phyloP scores from a whole-genome alignment of 2,329 filamentous ascomycete species.

The Whalleya microplaca region DNA sequence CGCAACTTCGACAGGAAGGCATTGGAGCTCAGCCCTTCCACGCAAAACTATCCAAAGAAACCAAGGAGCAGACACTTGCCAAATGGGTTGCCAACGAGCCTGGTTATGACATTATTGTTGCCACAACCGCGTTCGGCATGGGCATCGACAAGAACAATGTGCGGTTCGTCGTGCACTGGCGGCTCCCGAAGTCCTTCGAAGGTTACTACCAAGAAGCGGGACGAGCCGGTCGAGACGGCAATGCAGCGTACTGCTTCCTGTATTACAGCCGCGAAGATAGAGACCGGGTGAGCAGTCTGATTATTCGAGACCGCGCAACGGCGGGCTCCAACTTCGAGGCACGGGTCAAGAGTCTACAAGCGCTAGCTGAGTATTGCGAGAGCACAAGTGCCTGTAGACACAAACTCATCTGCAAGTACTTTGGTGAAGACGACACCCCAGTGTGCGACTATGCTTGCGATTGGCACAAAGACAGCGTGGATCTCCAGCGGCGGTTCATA shows the following conservation, averaged over 20 bases:
- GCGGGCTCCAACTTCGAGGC: slow-evolving; percentile 49
- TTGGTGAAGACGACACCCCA: slow-evolving; percentile 65
- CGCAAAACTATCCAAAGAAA: slow-evolving; percentile 67
- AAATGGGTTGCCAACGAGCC: slow-evolving; percentile 74
- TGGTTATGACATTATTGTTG: slow-evolving; percentile 89
- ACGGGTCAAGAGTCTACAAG: slow-evolving; percentile 65
- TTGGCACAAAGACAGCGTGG: slow-evolving; percentile 70
- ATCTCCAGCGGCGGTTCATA: slow-evolving; percentile 60
- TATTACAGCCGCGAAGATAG: slow-evolving; percentile 91
- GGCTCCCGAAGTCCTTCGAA: slow-evolving; percentile 90
- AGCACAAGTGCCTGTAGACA: slow-evolving; percentile 75
- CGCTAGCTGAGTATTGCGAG: slow-evolving; percentile 82
- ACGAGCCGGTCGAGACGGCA: slow-evolving; percentile 86
- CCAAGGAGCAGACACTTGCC: slow-evolving; percentile 71
- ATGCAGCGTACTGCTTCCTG: slow-evolving; percentile 82
- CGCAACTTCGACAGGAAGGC: slow-evolving; percentile 66
- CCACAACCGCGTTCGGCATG: slow-evolving; percentile 97
- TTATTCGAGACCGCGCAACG: slow-evolving; percentile 48
- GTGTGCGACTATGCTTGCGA: slow-evolving; percentile 77
- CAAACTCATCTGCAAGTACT: slow-evolving; percentile 73
- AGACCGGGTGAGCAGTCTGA: slow-evolving; percentile 68
- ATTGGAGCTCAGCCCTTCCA: slow-evolving; percentile 77
- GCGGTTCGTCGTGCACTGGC: slow-evolving; percentile 94
- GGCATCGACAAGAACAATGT: slow-evolving; percentile 96
- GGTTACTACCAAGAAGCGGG: slow-evolving; percentile 96